Percentiles rank a stretch among this genome's conserved stretches.
Evolutionary conservation across 805 yeast genomes (phyloP).

Genomic region (Candida peoriensis): DNA sequence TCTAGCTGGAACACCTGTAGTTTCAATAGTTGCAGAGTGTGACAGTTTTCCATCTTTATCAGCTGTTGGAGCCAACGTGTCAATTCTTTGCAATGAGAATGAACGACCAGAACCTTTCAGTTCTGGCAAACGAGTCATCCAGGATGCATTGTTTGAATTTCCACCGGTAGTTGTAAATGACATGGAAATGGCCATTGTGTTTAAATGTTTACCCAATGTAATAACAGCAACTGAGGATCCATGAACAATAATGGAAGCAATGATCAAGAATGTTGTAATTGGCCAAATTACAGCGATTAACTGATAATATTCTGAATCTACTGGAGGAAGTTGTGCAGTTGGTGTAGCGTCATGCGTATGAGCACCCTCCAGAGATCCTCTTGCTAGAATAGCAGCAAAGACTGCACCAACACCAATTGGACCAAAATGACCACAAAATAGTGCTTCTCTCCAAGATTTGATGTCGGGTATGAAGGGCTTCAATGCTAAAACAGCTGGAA

Average conservation of each 20-base stretch:
- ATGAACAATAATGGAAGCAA: slow-evolving; percentile 81
- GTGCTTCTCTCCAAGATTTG: slow-evolving; percentile 88
- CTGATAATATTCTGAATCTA: slow-evolving; percentile 48
- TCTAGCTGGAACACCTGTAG: slow-evolving; percentile 57
- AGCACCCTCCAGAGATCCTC: slow-evolving; percentile 59
- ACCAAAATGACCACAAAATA: slow-evolving; percentile 93
- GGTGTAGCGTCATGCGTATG: slow-evolving; percentile 54
- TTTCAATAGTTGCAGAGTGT: slow-evolving; percentile 44
- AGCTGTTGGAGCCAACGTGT: slow-evolving; percentile 46
- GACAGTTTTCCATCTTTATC: slow-evolving; percentile 22
- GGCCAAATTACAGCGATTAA: slow-evolving; percentile 75
- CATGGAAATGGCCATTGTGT: slow-evolving; percentile 90
- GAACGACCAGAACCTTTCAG: slow-evolving; percentile 57
- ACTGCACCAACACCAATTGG: slow-evolving; percentile 95
- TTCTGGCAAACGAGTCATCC: slow-evolving; percentile 85
- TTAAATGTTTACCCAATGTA: slow-evolving; percentile 67
- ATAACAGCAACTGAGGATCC: slow-evolving; percentile 83
- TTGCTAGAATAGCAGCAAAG: slow-evolving; percentile 76
- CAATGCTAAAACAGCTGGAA: slow-evolving; percentile 73
- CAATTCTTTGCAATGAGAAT: slow-evolving; percentile 77
- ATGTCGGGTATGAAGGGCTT: slow-evolving; percentile 84
- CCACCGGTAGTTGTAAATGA: slow-evolving; percentile 72
- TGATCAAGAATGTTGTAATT: slow-evolving; percentile 69
- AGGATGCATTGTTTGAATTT: slow-evolving; percentile 48
- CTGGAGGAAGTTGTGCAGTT: slow-evolving; percentile 39